Conservation (phyloP, 179 eudicot species). For the Beta lomatogona region DNA sequence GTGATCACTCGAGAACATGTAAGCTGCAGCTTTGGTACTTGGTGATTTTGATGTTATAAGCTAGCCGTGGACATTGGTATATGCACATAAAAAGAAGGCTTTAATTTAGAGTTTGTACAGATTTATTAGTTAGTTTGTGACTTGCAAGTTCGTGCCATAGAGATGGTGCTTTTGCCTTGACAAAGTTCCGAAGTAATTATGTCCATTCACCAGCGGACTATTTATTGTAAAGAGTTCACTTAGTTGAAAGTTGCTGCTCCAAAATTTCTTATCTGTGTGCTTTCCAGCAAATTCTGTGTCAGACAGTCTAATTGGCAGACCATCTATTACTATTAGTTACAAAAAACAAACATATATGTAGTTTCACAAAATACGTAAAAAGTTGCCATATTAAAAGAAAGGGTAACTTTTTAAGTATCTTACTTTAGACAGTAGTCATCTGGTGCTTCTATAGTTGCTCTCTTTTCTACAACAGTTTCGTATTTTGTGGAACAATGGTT, state of each 20-base stretch:
- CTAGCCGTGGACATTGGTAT: neutral
- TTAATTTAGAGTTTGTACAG: conserved; percentile 30
- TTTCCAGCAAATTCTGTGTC: neutral
- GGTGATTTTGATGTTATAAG: conserved; percentile 16
- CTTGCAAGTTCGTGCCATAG: conserved; percentile 20
- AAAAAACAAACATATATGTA: no score
- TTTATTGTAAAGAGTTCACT: conserved; percentile 19
- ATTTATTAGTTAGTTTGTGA: conserved; percentile 20
- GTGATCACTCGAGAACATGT: conserved; percentile 82
- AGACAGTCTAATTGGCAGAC: no score
- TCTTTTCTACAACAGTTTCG: no score
- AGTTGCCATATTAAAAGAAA: no score
- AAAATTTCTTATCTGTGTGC: neutral
- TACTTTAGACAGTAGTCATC: no score
- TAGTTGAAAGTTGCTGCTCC: neutral
- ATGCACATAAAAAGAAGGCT: conserved; percentile 32
- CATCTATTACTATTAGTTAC: no score
- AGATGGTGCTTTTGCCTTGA: conserved; percentile 20
- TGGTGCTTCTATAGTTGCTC: no score
- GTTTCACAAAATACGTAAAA: no score
- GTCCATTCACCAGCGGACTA: conserved; percentile 20
- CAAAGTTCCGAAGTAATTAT: conserved; percentile 24
- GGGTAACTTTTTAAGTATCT: no score
- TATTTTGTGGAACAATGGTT: no score
- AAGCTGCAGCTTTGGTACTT: conserved; percentile 89